Percentiles rank a stretch among this genome's conserved stretches.
phyloP scores from a whole-genome alignment of 345 rosid species.

The Fremontodendron californicum region DNA sequence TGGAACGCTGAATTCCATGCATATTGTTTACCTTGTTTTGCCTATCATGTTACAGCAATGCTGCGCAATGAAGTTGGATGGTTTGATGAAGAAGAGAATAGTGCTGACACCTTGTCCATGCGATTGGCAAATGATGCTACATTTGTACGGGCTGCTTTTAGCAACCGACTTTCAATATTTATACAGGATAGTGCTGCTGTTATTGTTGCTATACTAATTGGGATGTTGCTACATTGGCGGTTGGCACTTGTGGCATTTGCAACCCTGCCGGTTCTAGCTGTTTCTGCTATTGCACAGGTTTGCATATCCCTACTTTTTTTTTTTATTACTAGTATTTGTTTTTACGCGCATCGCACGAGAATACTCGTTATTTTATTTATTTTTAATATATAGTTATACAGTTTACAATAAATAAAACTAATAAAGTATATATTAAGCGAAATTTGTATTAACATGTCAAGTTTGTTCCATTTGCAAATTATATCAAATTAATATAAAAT shows the following conservation, averaged over 20 bases:
- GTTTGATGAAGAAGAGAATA: conserved; percentile 98
- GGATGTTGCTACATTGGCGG: conserved; percentile 80
- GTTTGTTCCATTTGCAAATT: too few species aligned
- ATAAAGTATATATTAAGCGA: too few species aligned
- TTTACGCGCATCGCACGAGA: too few species aligned
- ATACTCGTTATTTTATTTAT: too few species aligned
- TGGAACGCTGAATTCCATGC: conserved; percentile 2
- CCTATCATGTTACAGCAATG: conserved; percentile 67
- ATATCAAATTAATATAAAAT: too few species aligned
- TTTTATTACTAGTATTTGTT: too few species aligned
- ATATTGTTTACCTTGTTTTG: conserved; percentile 19
- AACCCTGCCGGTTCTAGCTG: conserved; percentile 78
- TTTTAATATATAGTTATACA: too few species aligned
- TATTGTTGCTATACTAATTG: conserved; percentile 83
- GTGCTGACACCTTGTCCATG: conserved; percentile 95
- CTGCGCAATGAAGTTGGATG: conserved; percentile 98
- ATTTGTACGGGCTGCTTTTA: conserved; percentile 95
- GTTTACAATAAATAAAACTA: too few species aligned
- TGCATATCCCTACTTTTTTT: conserved; percentile 16
- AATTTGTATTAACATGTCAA: too few species aligned
- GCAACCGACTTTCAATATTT: conserved; percentile 96
- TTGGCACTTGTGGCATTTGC: conserved; percentile 93
- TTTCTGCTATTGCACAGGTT: conserved; percentile 98
- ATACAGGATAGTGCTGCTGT: conserved; percentile 95
- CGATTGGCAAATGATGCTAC: conserved; percentile 99